Evolutionary conservation across 345 rosid genomes (phyloP), one percentile per base, ranked within the genome.

Genomic region (Erysimum cheiranthoides): DNA sequence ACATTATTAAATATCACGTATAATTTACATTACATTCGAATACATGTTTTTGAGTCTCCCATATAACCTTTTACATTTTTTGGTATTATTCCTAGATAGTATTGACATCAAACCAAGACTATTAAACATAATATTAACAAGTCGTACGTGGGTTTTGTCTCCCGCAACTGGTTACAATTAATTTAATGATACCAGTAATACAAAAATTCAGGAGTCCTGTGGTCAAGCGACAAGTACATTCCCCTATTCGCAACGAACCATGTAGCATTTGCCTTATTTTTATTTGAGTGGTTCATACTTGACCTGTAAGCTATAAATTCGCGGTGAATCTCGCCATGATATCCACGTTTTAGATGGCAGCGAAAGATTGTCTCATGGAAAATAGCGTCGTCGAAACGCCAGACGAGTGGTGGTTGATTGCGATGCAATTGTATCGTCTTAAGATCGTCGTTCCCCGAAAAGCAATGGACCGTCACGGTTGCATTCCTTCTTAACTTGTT

Each of bases 201-300:
- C 40, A 1, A 46, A 27, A 53, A 69, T 13, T 43, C 43, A 61
- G 70, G 65, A 70, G 40, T 39, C 7, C 18, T 7, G 1, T 4
- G 10, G 1, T 75, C 31, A 7, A 25, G 14, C 4, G 9, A 34
- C 10, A 13, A 35, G 61, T 28, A 75, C 1, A 75, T 0, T 36
- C 73, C 78, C 16, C 5, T 58, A 1, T 38, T 16, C 2, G 10
- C 28, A 1, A 67, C 78, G 34, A 36, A 46, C 78, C 78, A 75
- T 9, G 66, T 59, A 52, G 28, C 68, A 49, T 66, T 74, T 32
- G 30, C 58, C 0, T 2, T 60, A 16, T 51, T 51, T 6, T 4
- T 18, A 0, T 0, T 0, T 1, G 65, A 36, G 4, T 12, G 1
- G 21, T 11, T 5, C 74, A 53, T 18, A 13, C 3, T 5, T 66